phyloP scores from a whole-genome alignment of 2,329 filamentous ascomycete genomes.

The Delphinella strobiligena region DNA sequence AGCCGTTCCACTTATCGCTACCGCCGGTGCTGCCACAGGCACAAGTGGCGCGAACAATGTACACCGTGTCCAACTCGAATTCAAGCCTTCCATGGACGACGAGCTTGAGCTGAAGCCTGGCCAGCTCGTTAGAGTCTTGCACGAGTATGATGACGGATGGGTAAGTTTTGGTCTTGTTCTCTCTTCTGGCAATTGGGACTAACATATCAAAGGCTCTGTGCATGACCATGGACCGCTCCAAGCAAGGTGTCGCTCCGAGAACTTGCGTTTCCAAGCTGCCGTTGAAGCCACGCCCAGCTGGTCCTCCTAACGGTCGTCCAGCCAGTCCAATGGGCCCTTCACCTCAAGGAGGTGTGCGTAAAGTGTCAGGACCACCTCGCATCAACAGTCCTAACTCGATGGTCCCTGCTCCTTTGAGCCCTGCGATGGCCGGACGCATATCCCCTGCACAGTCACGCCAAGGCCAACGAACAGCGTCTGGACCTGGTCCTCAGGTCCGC shows the following conservation, averaged over 20 bases:
- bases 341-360: conserved; percentile 11
- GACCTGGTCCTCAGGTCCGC: neutral
- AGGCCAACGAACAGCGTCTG: conserved; percentile 7
- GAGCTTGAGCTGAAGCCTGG: conserved; percentile 74
- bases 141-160: conserved; percentile 98
- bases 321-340: conserved; percentile 17
- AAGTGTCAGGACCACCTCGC: neutral
- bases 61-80: conserved; percentile 88
- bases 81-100: conserved; percentile 83
- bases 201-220: conserved; percentile 59
- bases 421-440: conserved; percentile 1
- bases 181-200: conserved; percentile 6
- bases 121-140: conserved; percentile 74
- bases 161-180: conserved; percentile 41
- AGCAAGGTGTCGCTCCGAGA: conserved; percentile 85
- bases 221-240: conserved; percentile 75
- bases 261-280: conserved; percentile 88
- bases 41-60: conserved; percentile 48
- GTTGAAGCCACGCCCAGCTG: conserved; percentile 66
- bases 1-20: conserved; percentile 27
- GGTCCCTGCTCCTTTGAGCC: conserved; percentile 6
- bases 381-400: conserved; percentile 3
- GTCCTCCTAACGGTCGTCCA: conserved; percentile 31
- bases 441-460: neutral
- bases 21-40: conserved; percentile 25